Percentiles rank a stretch among this genome's conserved stretches.
Conservation (phyloP, 2,329 filamentous ascomycete species). For the Pseudogymnoascus sp. region DNA sequence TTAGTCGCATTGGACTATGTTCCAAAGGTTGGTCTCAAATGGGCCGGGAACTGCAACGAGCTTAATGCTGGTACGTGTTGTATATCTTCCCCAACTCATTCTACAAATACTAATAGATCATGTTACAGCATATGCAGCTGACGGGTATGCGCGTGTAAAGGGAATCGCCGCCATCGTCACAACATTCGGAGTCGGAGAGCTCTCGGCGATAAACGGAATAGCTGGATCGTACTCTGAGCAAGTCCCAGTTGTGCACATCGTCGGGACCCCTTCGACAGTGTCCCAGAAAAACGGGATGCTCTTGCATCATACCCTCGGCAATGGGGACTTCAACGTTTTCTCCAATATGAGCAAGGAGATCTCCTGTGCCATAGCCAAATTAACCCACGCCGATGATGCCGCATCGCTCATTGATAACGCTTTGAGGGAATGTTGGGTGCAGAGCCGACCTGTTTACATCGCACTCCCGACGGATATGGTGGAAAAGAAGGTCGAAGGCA, state of each 20-base stretch:
- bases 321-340: conserved; percentile 77
- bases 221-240: conserved; percentile 68
- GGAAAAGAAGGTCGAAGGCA: conserved; percentile 64
- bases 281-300: conserved; percentile 39
- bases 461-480: conserved; percentile 77
- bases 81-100: background rate
- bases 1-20: conserved; percentile 60
- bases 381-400: conserved; percentile 61
- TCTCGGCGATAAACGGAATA: conserved; percentile 65
- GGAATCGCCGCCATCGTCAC: conserved; percentile 63
- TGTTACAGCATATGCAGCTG: conserved; percentile 59
- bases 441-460: conserved; percentile 74
- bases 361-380: conserved; percentile 60
- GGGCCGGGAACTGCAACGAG: conserved; percentile 64
- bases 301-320: conserved; percentile 63
- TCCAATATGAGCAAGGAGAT: conserved; percentile 66
- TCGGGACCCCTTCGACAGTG: conserved; percentile 41
- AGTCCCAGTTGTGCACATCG: conserved; percentile 59
- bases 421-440: conserved; percentile 63
- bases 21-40: conserved; percentile 46
- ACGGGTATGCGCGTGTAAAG: conserved; percentile 67
- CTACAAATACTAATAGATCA: background rate
- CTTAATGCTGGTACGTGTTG: conserved; percentile 55
- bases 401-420: conserved; percentile 70
- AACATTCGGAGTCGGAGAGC: conserved; percentile 66